Evolutionary conservation across 768 basidiomycete genomes (phyloP), one percentile per base, ranked within the genome.

Genomic region (Suillus ampliporus): DNA sequence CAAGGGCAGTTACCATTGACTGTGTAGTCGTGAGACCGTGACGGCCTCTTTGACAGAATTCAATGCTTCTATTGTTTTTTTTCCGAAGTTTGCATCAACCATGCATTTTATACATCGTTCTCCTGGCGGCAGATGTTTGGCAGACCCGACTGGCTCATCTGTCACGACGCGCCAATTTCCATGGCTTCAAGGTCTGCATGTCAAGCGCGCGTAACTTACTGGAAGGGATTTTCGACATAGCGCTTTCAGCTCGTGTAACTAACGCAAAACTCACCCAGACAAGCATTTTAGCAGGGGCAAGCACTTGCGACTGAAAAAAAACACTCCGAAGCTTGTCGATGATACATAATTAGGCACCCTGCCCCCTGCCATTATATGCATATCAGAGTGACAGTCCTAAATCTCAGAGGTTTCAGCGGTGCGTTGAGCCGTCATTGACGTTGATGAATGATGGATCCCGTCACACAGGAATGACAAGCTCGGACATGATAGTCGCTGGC

Each of bases 251-350:
- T 54, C 37, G 35, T 54, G 38, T 38, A 56, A 56, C 54, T 11
- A 40, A 26, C 38, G 31, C n/a, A 51, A 51, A 28, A 56, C 54
- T 56, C 54, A 40, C 54, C 23, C 35, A 54, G 23, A 54, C 35
- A 13, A 21, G 9, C 15, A 17, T 23, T 15, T 31, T 5, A 31
- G 21, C 37, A 38, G 21, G 21, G 21, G 35, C 15, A 38, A 19
- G 37, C 37, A 28, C 10, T 38, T 26, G 54, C 38, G 11, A 17
- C 17, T 11, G 23, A 56, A 26, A 31, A 26, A 31, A 56, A 26
- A 56, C 17, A 40, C 17, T 38, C 21, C 23, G 38, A 40, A 56
- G 15, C 5, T 10, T 17, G 35, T 26, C 9, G 34, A 13, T 34
- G 34, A 35, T 38, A 17, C 21, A 54, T 38, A 38, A 37, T 19